Evolutionary conservation across 73 alveolate genomes (phyloP).

Genomic region (Blepharisma stoltei): DNA sequence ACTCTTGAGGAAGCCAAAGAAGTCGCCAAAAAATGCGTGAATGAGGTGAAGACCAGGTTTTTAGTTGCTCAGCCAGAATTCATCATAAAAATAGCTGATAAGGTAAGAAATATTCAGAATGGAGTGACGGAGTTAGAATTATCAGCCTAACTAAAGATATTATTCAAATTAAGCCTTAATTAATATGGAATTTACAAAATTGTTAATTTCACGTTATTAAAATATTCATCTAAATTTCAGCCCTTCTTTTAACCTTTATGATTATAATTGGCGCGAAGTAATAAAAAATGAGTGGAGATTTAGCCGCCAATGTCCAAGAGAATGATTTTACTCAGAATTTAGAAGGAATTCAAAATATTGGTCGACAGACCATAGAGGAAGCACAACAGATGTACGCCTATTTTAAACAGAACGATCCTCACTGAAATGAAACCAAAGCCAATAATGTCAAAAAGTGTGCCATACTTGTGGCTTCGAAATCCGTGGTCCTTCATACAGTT

Average conservation of each 20-base stretch:
- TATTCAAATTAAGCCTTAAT: too few relatives aligned
- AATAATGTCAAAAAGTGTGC: neutral
- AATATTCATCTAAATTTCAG: too few relatives aligned
- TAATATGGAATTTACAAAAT: too few relatives aligned
- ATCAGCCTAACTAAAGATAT: too few relatives aligned
- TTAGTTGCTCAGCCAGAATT: constrained; percentile 73
- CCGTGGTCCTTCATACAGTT: neutral
- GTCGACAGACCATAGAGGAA: neutral
- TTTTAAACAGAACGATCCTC: neutral
- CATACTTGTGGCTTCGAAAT: neutral
- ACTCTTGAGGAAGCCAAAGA: constrained; percentile 85
- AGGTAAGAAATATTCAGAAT: constrained; percentile 47
- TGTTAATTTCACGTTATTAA: too few relatives aligned
- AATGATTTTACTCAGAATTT: neutral
- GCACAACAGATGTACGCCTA: neutral
- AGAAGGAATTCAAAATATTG: neutral
- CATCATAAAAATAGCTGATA: constrained; percentile 77
- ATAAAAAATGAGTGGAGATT: neutral
- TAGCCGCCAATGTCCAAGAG: neutral
- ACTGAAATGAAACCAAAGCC: neutral
- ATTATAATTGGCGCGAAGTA: too few relatives aligned
- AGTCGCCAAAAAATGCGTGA: constrained; percentile 71
- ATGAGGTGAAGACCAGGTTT: constrained; percentile 83
- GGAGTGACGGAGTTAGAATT: constrained; percentile 63
- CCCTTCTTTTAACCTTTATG: too few relatives aligned